Base-by-base conservation (phyloP, 352 stramenopile genomes). In the Pythium phragmitis region DNA sequence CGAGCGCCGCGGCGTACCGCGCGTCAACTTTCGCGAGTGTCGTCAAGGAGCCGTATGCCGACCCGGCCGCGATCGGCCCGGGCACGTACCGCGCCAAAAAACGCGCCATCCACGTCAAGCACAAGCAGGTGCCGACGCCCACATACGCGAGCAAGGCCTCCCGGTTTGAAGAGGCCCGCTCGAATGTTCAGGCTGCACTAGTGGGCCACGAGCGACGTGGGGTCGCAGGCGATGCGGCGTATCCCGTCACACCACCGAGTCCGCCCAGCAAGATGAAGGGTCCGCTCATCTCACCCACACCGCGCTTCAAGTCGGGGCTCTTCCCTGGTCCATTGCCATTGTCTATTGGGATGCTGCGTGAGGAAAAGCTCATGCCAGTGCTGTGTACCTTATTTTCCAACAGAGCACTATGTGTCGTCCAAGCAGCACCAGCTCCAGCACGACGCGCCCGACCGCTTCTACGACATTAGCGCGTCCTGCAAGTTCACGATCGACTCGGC, bases 391-490 rank as follows among this genome's bases (percentile, higher is more conserved):
- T 12, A 9, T 13, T 42, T 21, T 39, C 9, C 3, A 21, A 19
- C 39, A 91, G 80, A 91, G 67, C 78, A 77, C 36, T 89, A 88
- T 49, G 77, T 81, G 17, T 88, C 78, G 8, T 87, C 77, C 8
- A 91, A 88, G 60, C 74, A 89, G 63, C 72, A 88, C 39, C 70
- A 73, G 14, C 65, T 79, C 8, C 69, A 78, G 53, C 76, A 81
- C 26, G 79, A 88, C 57, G 65, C 72, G 4, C 80, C 78, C 9
- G 80, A 89, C 30, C 80, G 80, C 11, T 91, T 89, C 63, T 91
- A 91, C 68, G 80, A 89, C 63, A 80, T 89, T 50, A 91, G 78
- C 53, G 66, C 80, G 26, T 87, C 78, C 0, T 88, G 75, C 71
- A 85, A 91, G 69, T 87, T 85, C 68, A 87, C 79, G 34, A 69